Evolutionary conservation across 306 rosid genomes (phyloP).

Genomic region (Macrotyloma uniflorum): DNA sequence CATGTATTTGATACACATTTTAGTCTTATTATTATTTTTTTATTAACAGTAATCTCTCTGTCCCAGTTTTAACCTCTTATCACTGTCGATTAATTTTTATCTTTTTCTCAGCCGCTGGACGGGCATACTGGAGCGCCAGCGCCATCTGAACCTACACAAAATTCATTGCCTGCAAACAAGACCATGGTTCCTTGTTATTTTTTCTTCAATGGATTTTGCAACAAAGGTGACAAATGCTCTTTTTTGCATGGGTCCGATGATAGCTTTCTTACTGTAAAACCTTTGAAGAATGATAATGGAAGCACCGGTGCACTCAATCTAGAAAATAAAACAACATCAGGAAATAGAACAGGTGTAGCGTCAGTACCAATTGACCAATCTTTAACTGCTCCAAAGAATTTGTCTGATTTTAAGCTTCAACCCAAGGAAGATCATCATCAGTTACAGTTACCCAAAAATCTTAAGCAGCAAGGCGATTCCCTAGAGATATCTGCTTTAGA

Average conservation of each 20-base stretch:
- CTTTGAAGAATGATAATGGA: conserved; percentile 51
- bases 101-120: conserved; percentile 72
- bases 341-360: conserved; percentile 43
- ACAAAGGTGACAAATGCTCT: conserved; percentile 74
- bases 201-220: conserved; percentile 80
- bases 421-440: conserved; percentile 46
- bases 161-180: conserved; percentile 64
- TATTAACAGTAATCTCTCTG: background rate
- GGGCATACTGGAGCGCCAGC: conserved; percentile 55
- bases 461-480: conserved; percentile 37
- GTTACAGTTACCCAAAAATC: conserved; percentile 40
- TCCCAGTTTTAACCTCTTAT: conserved; percentile 28
- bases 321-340: conserved; percentile 50
- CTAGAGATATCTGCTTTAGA: conserved; percentile 44
- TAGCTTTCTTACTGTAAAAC: conserved; percentile 43
- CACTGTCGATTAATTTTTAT: conserved; percentile 33
- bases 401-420: conserved; percentile 35
- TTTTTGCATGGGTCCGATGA: conserved; percentile 66
- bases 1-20: background rate
- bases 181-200: conserved; percentile 71
- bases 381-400: conserved; percentile 42
- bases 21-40: background rate
- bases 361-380: conserved; percentile 44
- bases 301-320: conserved; percentile 39
- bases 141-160: conserved; percentile 55